These are phyloP conservation scores for Phanerochaete carnosa DNA, from an alignment of 768 basidiomycete genomes.

Conservation along the genomic window DNA sequence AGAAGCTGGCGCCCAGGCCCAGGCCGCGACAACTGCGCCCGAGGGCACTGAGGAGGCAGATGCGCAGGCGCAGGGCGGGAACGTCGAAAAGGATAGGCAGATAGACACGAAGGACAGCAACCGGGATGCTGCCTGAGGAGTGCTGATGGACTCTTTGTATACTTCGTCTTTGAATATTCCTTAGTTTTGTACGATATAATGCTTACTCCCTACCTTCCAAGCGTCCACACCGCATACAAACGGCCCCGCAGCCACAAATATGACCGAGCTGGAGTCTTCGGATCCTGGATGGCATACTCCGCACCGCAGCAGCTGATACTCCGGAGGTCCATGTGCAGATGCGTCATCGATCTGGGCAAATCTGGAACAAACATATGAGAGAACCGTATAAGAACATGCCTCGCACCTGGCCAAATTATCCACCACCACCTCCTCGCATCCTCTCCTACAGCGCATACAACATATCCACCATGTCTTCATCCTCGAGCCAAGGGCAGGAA, in stretches of 20 bases:
- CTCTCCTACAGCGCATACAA: neutral
- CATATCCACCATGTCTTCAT: slow-evolving; percentile 1
- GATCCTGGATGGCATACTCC: neutral
- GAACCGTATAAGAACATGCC: neutral
- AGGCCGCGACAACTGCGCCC: slow-evolving; percentile 25
- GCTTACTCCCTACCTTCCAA: no score
- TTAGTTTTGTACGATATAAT: no score
- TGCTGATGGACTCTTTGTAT: no score
- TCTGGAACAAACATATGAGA: neutral
- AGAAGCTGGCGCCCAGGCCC: slow-evolving; percentile 17
- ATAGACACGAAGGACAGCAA: slow-evolving; percentile 8
- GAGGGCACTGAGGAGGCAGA: slow-evolving; percentile 22
- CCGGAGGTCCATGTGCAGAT: neutral
- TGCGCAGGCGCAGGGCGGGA: slow-evolving; percentile 14
- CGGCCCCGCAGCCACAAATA: no score
- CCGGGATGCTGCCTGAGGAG: neutral
- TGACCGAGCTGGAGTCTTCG: no score
- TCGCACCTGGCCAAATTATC: neutral
- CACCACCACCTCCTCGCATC: neutral
- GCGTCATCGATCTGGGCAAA: slow-evolving; percentile 2
- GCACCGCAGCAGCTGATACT: neutral
- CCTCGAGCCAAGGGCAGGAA: slow-evolving; percentile 12
- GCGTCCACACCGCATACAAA: no score
- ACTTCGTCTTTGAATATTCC: no score
- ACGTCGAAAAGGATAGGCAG: slow-evolving; percentile 9